Evolutionary conservation across 306 rosid genomes (phyloP).

Genomic region (Prunus mume): DNA sequence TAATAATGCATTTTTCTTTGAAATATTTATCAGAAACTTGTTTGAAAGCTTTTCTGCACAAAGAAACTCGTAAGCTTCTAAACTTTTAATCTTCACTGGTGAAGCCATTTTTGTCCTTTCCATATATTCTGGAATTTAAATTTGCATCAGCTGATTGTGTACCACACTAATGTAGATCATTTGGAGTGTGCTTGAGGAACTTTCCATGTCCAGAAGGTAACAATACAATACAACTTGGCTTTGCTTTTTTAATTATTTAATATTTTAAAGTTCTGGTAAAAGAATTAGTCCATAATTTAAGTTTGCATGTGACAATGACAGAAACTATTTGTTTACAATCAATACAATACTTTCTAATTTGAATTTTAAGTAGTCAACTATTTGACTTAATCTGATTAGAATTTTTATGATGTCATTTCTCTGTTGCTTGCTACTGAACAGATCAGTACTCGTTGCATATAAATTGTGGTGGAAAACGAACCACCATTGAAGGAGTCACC

Average conservation of each 20-base stretch:
- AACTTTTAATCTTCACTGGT: neutral
- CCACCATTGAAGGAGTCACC: slow-evolving; percentile 29
- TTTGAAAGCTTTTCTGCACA: slow-evolving; percentile 1
- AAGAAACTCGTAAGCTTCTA: slow-evolving; percentile 20
- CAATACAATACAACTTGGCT: neutral
- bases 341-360: neutral
- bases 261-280: too few species aligned
- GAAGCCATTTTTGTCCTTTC: neutral
- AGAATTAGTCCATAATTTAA: too few species aligned
- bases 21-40: slow-evolving; percentile 18
- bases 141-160: neutral
- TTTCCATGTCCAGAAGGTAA: slow-evolving; percentile 21
- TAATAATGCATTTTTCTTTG: too few species aligned
- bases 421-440: neutral
- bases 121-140: too few species aligned
- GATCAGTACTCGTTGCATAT: slow-evolving; percentile 38
- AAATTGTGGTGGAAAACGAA: slow-evolving; percentile 60
- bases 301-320: too few species aligned
- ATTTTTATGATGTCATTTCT: neutral
- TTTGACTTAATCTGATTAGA: neutral
- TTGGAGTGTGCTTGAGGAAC: neutral
- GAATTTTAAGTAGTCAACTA: neutral
- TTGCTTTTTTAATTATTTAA: too few species aligned
- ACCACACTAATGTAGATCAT: neutral
- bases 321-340: too few species aligned